A percentile compares a stretch with the other conserved stretches of the same genome.
phyloP scores from a whole-genome alignment of 305 asterid species.

The Solanum hybrid region DNA sequence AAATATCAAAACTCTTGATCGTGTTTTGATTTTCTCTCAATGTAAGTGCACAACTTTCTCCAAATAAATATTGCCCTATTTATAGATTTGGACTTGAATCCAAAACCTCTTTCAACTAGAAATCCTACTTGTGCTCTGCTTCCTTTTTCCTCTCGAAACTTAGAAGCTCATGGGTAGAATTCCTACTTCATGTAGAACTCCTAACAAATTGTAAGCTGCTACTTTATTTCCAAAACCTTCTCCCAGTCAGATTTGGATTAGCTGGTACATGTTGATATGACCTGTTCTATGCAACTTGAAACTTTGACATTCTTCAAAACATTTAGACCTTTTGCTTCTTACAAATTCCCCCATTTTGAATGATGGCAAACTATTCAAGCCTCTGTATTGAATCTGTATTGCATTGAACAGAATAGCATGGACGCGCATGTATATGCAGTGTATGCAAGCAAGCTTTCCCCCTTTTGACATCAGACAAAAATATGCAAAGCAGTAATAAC shows the following conservation, averaged over 20 bases:
- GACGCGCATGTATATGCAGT: too few species aligned
- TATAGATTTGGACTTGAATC: background rate
- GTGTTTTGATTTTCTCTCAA: too few species aligned
- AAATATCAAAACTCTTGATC: too few species aligned
- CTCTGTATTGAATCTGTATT: background rate
- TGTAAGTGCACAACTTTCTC: too few species aligned
- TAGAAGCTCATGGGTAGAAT: background rate
- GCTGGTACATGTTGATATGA: background rate
- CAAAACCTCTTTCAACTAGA: background rate
- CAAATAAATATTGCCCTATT: too few species aligned
- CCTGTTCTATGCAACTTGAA: background rate
- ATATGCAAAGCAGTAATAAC: background rate
- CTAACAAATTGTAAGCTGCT: background rate
- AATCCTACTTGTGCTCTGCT: background rate
- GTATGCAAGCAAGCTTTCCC: background rate
- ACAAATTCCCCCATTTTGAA: background rate
- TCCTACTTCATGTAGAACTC: background rate
- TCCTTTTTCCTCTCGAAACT: background rate
- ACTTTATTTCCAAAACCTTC: background rate
- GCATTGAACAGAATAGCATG: background rate
- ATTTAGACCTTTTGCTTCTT: too few species aligned
- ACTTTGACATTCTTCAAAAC: background rate
- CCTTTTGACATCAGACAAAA: background rate
- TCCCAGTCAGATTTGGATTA: background rate
- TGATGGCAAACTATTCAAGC: background rate